Conservation (phyloP, 345 rosid genomes). For the Pistacia vera region DNA sequence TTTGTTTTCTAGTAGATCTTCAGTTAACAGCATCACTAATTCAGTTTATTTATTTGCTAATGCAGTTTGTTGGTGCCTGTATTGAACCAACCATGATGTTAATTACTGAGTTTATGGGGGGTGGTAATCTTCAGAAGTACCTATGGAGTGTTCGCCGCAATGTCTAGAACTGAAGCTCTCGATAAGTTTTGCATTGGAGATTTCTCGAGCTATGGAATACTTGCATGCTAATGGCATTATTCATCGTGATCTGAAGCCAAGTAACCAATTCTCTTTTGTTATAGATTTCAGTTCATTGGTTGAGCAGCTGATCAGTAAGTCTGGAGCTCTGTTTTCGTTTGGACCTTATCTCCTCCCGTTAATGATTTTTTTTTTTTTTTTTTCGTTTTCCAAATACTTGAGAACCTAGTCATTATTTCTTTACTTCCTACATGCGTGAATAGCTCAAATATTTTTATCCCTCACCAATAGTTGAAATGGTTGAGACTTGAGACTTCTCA, state of each 20-base stretch:
- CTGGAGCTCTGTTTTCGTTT: neutral
- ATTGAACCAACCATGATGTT: conserved; percentile 58
- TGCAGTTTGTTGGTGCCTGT: conserved; percentile 61
- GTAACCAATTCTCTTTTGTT: conserved; percentile 31
- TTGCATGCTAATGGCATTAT: conserved; percentile 72
- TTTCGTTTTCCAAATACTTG: neutral
- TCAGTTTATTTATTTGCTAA: conserved; percentile 7
- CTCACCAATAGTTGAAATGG: conserved; percentile 3
- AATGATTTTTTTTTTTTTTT: neutral
- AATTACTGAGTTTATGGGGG: conserved; percentile 58
- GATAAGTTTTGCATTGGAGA: conserved; percentile 53
- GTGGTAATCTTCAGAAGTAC: conserved; percentile 47
- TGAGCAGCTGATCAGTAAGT: neutral
- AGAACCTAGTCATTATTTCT: neutral
- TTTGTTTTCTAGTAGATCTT: too few species aligned
- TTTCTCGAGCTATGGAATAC: conserved; percentile 67
- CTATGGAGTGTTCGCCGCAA: conserved; percentile 43
- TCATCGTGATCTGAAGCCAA: conserved; percentile 75
- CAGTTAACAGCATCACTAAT: neutral
- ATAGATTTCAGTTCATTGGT: neutral
- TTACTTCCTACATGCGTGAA: neutral
- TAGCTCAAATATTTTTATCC: neutral
- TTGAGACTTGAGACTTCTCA: neutral
- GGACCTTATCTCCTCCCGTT: neutral
- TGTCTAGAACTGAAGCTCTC: conserved; percentile 38